Evolutionary conservation across 495 filamentous ascomycete species (phyloP), one percentile per base, ranked within the genome.

Genomic region (Hyaloscypha bicolor): DNA sequence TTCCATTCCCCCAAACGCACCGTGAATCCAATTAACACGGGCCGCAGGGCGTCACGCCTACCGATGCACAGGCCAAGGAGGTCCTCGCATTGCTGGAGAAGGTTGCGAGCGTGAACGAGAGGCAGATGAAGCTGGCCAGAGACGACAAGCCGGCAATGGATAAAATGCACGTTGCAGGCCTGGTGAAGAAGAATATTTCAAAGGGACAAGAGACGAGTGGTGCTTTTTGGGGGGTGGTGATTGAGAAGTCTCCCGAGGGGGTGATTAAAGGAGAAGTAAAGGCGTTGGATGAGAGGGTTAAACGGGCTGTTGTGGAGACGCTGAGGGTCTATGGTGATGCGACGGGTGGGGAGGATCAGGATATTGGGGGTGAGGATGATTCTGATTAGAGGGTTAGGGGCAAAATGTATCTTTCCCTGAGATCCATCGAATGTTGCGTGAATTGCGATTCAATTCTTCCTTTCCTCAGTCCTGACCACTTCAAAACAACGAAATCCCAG

Each of bases 141-240:
- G 37, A 63, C 22, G 53, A 63, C 22, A 63, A 63, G 19, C 14
- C 61, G 3, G 19, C 29, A 1, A 31, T 63, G 12, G 61, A 63
- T 31, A 63, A 63, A 45, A 22, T 63, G 39, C 45, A 63, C 30
- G 61, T 55, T 14, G 29, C 61, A 31, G 61, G 61, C 45, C 51
- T 63, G 11, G 61, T 63, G 21, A 63, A 63, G 48, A 37, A 30
- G 14, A 63, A 63, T 52, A 25, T 63, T 5, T 19, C 25, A 9
- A 63, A 63, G 32, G 51, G 42, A 37, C 42, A 63, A 16, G 61
- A 33, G 45, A n/a, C 21, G 5, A 29, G 42, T 2, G 25, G 29
- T 1, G 45, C 61, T 4, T 19, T 63, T 8, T 22, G 22, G 30
- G 30, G 53, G 42, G 32, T 55, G 12, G 22, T 63, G n/a, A 42